Evolutionary conservation across 1,284 basidiomycete species (phyloP), one percentile per base, ranked within the genome.

Genomic region (Puccinia polysora): DNA sequence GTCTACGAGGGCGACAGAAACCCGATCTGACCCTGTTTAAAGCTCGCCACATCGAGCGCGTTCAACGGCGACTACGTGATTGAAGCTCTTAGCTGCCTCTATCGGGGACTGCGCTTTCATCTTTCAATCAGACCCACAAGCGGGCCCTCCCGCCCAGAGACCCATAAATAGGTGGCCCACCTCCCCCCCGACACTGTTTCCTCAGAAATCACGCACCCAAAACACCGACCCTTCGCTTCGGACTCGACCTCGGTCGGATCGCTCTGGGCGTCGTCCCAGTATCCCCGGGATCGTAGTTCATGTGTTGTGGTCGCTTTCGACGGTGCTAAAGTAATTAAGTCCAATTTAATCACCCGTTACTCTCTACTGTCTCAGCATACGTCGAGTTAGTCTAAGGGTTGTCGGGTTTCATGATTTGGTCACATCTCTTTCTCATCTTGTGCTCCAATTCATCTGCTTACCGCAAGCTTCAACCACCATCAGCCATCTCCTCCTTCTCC

Each of bases 221-320:
- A 60, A 38, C 43, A 38, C 58, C 38, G 58, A 30, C 58, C 58
- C 8, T 60, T 43, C 47, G 58, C 40, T 38, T 60, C 25, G 47
- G 5, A 10, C 58, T 1, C n/a, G n/a, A n/a, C 36, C 58, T 45
- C 7, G 40, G 30, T 2, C 15, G 2, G 34, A 25, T 40, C 3
- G 5, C 18, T 45, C 8, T 12, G 34, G 45, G 18, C 23, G 20
- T 40, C 20, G 14, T 15, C 4, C 25, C 5, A 2, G 10, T n/a
- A 43, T 25, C 38, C 5, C 2, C 3, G 25, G 36, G 38, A 2
- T 4, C 32, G 2, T 15, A 15, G 25, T 60, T 43, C 40, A 60
- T 60, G 58, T 60, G 58, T 45, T n/a, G 58, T 60, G 58, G 58
- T 60, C 58, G 58, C 58, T 60, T 60, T 60, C 58, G 40, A 45